Evolutionary conservation across 257 asterid genomes (phyloP).

Genomic region (Nicotiana knightiana): DNA sequence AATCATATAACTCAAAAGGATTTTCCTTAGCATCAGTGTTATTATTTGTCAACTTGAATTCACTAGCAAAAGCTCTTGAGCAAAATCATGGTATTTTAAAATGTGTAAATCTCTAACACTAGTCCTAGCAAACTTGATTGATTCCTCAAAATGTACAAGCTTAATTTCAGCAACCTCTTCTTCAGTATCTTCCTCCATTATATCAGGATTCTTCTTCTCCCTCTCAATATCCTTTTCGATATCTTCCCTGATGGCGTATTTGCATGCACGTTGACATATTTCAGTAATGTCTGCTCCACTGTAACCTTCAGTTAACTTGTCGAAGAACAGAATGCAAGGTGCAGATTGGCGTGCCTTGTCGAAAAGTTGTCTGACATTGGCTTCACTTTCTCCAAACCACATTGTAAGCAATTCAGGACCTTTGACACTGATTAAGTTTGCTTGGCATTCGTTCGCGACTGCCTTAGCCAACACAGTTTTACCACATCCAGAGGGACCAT

Average conservation of each 20-base stretch:
- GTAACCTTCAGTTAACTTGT: conserved; percentile 53
- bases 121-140: conserved; percentile 59
- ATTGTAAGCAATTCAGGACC: conserved; percentile 65
- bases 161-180: conserved; percentile 55
- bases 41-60: conserved; percentile 44
- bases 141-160: conserved; percentile 60
- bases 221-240: conserved; percentile 58
- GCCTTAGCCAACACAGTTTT: conserved; percentile 65
- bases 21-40: conserved; percentile 34
- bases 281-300: conserved; percentile 65
- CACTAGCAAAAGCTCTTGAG: conserved; percentile 52
- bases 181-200: conserved; percentile 49
- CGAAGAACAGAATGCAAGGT: conserved; percentile 64
- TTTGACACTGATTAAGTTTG: conserved; percentile 53
- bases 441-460: conserved; percentile 62
- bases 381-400: conserved; percentile 79
- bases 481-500: conserved; percentile 74
- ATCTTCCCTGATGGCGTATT: conserved; percentile 51
- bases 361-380: conserved; percentile 63
- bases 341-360: conserved; percentile 69
- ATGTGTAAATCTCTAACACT: conserved; percentile 61
- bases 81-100: conserved; percentile 59
- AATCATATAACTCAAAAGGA: conserved; percentile 46
- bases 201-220: conserved; percentile 52
- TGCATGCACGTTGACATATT: conserved; percentile 60